Conservation (phyloP, 2,329 filamentous ascomycete species). For the Claviceps monticola region DNA sequence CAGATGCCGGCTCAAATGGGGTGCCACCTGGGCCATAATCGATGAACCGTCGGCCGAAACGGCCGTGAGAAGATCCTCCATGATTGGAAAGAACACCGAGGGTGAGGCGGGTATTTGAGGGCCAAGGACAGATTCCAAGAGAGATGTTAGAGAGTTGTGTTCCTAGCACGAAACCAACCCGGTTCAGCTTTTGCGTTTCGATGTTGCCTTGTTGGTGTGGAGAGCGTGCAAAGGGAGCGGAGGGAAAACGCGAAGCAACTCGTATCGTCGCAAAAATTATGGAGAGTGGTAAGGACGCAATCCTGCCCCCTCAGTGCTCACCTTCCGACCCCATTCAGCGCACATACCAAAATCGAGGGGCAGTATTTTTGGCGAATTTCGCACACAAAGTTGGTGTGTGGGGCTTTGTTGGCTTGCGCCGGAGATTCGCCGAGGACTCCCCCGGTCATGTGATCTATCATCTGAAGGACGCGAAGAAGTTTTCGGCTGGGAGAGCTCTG, state of each 20-base stretch:
- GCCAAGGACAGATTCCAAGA: background rate
- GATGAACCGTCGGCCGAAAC: slow-evolving; percentile 56
- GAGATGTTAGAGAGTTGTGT: background rate
- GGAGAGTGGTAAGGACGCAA: slow-evolving; percentile 5
- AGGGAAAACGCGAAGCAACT: background rate
- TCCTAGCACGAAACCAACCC: background rate
- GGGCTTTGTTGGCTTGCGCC: slow-evolving; percentile 13
- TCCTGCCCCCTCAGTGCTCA: background rate
- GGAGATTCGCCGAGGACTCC: slow-evolving; percentile 18
- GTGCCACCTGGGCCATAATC: slow-evolving; percentile 78
- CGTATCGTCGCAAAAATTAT: slow-evolving; percentile 2
- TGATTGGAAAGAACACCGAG: slow-evolving; percentile 10
- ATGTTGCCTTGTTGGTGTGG: background rate
- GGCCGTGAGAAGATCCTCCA: slow-evolving; percentile 33
- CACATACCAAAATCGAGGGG: slow-evolving; percentile 22
- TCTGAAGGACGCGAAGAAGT: background rate
- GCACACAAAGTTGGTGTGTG: slow-evolving; percentile 23
- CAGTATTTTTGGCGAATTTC: slow-evolving; percentile 27
- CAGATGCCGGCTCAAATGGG: slow-evolving; percentile 86
- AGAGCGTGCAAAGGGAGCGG: background rate
- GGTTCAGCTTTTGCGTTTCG: background rate
- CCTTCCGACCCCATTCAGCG: slow-evolving; percentile 6
- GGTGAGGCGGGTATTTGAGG: background rate
- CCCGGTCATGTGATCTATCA: slow-evolving; percentile 23
- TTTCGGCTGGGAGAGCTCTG: background rate